A percentile compares a stretch with the other conserved stretches of the same genome.
phyloP scores from a whole-genome alignment of 768 basidiomycete genomes.

The Lactarius indigo region DNA sequence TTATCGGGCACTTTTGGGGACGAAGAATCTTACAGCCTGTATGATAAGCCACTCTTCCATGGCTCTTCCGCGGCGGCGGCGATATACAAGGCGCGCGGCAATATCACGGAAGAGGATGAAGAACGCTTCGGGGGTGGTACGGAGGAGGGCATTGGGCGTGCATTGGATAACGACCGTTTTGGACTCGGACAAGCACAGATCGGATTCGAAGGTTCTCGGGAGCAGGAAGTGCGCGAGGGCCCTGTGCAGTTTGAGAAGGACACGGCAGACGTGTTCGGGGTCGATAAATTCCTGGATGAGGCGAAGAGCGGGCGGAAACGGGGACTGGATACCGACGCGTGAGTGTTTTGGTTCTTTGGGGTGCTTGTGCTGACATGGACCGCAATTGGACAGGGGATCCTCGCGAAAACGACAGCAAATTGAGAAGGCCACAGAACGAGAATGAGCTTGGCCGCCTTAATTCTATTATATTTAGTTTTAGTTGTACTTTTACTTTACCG shows the following conservation, averaged over 20 bases:
- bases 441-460: conserved; percentile 23
- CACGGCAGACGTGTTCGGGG: conserved; percentile 91
- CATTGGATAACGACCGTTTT: conserved; percentile 92
- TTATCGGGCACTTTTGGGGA: conserved; percentile 78
- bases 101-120: conserved; percentile 79
- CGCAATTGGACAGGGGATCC: conserved; percentile 39
- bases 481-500: background rate
- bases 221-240: conserved; percentile 82
- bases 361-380: conserved; percentile 3
- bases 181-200: conserved; percentile 77
- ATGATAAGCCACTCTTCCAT: conserved; percentile 93
- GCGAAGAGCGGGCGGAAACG: conserved; percentile 94
- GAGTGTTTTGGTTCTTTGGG: conserved; percentile 33
- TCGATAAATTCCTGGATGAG: conserved; percentile 96
- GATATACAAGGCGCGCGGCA: conserved; percentile 96
- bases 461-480: background rate
- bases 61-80: conserved; percentile 97
- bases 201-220: conserved; percentile 89
- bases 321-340: conserved; percentile 75
- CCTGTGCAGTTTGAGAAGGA: conserved; percentile 99
- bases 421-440: conserved; percentile 53
- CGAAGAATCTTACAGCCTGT: conserved; percentile 91
- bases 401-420: conserved; percentile 69
- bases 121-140: conserved; percentile 94
- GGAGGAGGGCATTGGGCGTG: conserved; percentile 89